A percentile compares a stretch with the other conserved stretches of the same genome.
Conservation (phyloP, 2,329 filamentous ascomycete genomes). For the Ascochyta fabae region DNA sequence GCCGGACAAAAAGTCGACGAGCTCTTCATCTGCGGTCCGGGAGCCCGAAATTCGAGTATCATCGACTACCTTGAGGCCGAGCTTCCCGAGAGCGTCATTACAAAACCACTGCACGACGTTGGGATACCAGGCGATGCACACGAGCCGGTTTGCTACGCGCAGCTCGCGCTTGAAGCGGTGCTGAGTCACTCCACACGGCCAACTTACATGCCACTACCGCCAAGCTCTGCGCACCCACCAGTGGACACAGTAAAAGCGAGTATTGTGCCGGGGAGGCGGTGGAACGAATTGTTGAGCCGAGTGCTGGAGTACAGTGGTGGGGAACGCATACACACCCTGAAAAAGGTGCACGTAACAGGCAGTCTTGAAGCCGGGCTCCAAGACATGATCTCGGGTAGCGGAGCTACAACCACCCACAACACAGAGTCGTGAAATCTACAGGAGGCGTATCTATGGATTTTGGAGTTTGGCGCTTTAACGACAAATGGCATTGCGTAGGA, state of each 20-base stretch:
- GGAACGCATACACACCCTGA: slow-evolving; percentile 3
- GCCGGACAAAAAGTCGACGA: slow-evolving; percentile 56
- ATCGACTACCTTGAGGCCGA: slow-evolving; percentile 57
- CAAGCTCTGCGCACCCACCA: neutral
- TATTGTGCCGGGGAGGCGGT: slow-evolving; percentile 22
- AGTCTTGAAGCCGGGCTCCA: slow-evolving; percentile 9
- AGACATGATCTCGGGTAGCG: neutral
- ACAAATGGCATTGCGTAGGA: no score
- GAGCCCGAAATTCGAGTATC: slow-evolving; percentile 66
- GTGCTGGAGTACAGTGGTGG: slow-evolving; percentile 25
- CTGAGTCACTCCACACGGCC: slow-evolving; percentile 14
- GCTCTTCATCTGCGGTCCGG: slow-evolving; percentile 67
- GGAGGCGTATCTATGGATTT: no score
- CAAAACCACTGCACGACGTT: slow-evolving; percentile 62
- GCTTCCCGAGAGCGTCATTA: slow-evolving; percentile 59
- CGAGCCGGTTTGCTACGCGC: slow-evolving; percentile 66
- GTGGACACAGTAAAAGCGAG: slow-evolving; percentile 12
- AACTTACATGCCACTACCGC: neutral
- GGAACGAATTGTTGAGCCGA: slow-evolving; percentile 17
- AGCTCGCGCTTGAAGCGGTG: slow-evolving; percentile 65
- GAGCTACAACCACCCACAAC: no score
- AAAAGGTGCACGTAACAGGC: slow-evolving; percentile 11
- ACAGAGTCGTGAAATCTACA: no score
- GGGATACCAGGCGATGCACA: slow-evolving; percentile 65
- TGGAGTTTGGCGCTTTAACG: no score